These are phyloP conservation scores for Bacterosira constricta DNA, from an alignment of 108 stramenopile genomes.

Conservation along the genomic window DNA sequence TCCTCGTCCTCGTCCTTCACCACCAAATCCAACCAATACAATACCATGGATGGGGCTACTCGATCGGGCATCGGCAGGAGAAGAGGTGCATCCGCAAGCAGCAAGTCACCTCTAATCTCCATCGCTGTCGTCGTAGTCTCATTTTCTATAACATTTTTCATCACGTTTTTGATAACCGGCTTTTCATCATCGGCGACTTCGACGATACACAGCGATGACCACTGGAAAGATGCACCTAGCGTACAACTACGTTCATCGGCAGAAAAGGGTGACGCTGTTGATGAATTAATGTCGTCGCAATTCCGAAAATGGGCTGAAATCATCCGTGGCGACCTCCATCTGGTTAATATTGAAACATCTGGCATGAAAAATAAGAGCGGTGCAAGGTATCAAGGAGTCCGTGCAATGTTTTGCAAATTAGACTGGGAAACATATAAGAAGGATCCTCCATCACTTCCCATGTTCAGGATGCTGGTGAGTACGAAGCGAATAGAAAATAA, in stretches of 20 bases:
- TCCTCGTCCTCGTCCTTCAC: too few relatives aligned
- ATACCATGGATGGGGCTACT: background rate
- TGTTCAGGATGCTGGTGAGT: constrained; percentile 7
- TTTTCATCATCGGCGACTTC: background rate
- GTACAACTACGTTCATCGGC: too few relatives aligned
- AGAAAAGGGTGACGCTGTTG: background rate
- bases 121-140: background rate
- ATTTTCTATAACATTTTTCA: background rate
- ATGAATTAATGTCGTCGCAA: background rate
- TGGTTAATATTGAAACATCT: background rate
- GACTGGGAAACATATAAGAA: constrained; percentile 10
- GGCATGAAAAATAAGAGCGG: background rate
- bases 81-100: background rate
- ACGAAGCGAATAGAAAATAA: background rate
- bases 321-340: background rate
- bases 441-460: constrained; percentile 7
- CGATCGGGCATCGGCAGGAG: constrained; percentile 10
- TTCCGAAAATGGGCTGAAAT: background rate
- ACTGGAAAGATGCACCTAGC: too few relatives aligned
- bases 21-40: too few relatives aligned
- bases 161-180: background rate
- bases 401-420: background rate
- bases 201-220: background rate
- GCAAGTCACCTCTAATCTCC: constrained; percentile 1
- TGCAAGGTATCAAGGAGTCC: background rate